Evolutionary conservation across 2,329 filamentous ascomycete species (phyloP).

Genomic region (Helotiales sp.): DNA sequence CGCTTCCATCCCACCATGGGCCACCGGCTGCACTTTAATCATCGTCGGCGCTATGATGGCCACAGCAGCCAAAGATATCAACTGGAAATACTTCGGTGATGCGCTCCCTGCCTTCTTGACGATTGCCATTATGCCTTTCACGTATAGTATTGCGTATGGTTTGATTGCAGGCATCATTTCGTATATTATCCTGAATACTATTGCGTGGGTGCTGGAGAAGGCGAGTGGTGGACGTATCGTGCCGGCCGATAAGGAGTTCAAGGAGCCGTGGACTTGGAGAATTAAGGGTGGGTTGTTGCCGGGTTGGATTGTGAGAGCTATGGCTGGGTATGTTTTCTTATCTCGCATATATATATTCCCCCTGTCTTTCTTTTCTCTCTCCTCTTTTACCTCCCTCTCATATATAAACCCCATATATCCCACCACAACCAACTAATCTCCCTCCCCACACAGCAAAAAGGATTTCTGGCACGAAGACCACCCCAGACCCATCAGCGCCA

Average conservation of each 20-base stretch:
- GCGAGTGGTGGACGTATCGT: slow-evolving; percentile 70
- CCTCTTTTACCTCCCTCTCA: background rate
- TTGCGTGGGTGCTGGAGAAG: slow-evolving; percentile 71
- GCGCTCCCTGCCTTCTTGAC: slow-evolving; percentile 84
- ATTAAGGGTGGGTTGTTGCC: slow-evolving; percentile 79
- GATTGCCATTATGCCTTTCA: slow-evolving; percentile 86
- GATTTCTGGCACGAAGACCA: slow-evolving; percentile 34
- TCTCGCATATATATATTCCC: no score
- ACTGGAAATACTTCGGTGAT: slow-evolving; percentile 86
- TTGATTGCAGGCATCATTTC: slow-evolving; percentile 78
- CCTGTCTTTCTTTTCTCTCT: no score
- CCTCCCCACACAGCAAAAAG: slow-evolving; percentile 16
- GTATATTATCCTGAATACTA: slow-evolving; percentile 76
- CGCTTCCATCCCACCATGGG: slow-evolving; percentile 87
- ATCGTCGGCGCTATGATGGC: slow-evolving; percentile 88
- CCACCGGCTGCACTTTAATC: slow-evolving; percentile 83
- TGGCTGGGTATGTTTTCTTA: slow-evolving; percentile 47
- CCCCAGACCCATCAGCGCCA: background rate
- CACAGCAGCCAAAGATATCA: slow-evolving; percentile 78
- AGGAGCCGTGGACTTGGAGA: slow-evolving; percentile 81
- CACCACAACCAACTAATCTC: no score
- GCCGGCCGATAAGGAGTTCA: slow-evolving; percentile 75
- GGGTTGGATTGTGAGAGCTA: slow-evolving; percentile 69
- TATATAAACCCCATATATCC: no score
- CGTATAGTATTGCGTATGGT: slow-evolving; percentile 86